A percentile compares a stretch with the other conserved stretches of the same genome.
phyloP scores from a whole-genome alignment of 441 rosid species.

The Populus hybrid region DNA sequence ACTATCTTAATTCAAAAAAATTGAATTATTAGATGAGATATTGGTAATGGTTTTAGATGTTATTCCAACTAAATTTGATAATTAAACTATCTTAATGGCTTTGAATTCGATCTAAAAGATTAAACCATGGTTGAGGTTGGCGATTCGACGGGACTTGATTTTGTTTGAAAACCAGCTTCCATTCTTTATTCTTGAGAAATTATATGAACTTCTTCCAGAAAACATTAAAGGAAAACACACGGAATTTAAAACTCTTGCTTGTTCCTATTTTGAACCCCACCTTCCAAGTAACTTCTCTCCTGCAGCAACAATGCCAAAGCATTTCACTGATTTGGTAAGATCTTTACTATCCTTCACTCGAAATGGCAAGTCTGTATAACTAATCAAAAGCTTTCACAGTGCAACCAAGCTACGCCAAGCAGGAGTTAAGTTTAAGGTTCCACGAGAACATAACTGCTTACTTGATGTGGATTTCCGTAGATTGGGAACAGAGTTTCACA shows the following conservation, averaged over 20 bases:
- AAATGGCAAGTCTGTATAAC: background rate
- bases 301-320: background rate
- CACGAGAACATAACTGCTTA: background rate
- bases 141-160: background rate
- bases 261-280: no score
- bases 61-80: no score
- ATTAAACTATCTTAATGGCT: no score
- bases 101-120: no score
- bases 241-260: slow-evolving; percentile 9
- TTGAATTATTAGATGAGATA: no score
- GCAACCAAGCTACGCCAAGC: slow-evolving; percentile 22
- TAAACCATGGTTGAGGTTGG: no score
- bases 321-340: slow-evolving; percentile 21
- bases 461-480: slow-evolving; percentile 15
- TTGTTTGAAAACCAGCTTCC: slow-evolving; percentile 34
- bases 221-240: background rate
- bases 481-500: no score
- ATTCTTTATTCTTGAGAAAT: no score
- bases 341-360: background rate
- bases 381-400: background rate
- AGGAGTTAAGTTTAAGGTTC: slow-evolving; percentile 19
- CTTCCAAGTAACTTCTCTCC: no score
- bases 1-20: no score
- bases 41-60: no score
- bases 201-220: slow-evolving; percentile 1